Conservation (phyloP, 2,329 filamentous ascomycete genomes). For the Talaromyces sp. region DNA sequence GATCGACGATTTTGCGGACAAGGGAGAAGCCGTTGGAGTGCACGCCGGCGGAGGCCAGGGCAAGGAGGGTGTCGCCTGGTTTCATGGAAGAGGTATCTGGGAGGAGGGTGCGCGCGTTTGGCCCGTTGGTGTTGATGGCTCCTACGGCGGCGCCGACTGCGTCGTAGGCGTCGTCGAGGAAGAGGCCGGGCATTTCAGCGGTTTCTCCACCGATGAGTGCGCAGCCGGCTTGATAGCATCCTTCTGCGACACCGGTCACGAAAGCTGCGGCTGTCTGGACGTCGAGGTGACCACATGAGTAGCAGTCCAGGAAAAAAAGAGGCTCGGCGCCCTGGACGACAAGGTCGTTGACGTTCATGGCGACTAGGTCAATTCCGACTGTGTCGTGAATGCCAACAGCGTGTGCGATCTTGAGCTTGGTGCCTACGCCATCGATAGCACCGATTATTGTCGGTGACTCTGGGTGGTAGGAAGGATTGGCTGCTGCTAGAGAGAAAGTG, state of each 20-base stretch:
- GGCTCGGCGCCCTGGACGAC: slow-evolving; percentile 94
- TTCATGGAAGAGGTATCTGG: slow-evolving; percentile 74
- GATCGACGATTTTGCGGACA: slow-evolving; percentile 82
- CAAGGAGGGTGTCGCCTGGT: slow-evolving; percentile 79
- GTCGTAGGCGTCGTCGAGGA: slow-evolving; percentile 84
- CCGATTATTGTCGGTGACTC: slow-evolving; percentile 80
- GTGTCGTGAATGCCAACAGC: slow-evolving; percentile 86
- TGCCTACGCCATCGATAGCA: slow-evolving; percentile 93
- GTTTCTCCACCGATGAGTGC: slow-evolving; percentile 96
- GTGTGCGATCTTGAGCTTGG: slow-evolving; percentile 95
- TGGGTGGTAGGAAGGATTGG: slow-evolving; percentile 68
- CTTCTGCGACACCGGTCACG: slow-evolving; percentile 82
- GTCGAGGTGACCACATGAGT: slow-evolving; percentile 85
- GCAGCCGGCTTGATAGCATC: slow-evolving; percentile 80
- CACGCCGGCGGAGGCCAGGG: slow-evolving; percentile 77
- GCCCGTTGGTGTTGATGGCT: slow-evolving; percentile 59
- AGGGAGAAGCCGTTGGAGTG: slow-evolving; percentile 98
- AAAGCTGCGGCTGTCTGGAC: slow-evolving; percentile 77
- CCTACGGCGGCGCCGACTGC: slow-evolving; percentile 87
- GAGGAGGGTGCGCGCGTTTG: slow-evolving; percentile 62
- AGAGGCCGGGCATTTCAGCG: slow-evolving; percentile 97
- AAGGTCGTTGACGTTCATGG: slow-evolving; percentile 98
- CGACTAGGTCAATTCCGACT: slow-evolving; percentile 93
- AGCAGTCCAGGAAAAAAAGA: slow-evolving; percentile 96
- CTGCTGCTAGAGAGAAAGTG: slow-evolving; percentile 69